phyloP scores from a whole-genome alignment of 2,329 filamentous ascomycete species.

The Alternaria novae-zelandiae region DNA sequence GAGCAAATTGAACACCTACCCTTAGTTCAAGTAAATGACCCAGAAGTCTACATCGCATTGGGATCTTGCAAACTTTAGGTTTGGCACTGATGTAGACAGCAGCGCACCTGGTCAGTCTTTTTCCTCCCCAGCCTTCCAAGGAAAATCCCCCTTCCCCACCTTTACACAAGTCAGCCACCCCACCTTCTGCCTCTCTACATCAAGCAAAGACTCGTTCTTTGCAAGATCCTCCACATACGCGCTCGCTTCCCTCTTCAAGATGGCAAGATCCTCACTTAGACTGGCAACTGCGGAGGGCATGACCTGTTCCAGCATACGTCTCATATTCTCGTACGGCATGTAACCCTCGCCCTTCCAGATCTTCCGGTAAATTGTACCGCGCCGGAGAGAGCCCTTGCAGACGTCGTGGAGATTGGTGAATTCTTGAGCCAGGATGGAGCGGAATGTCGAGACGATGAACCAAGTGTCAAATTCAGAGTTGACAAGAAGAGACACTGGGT shows the following conservation, averaged over 20 bases:
- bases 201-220: constrained; percentile 33
- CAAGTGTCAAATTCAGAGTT: constrained; percentile 26
- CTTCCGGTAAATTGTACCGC: constrained; percentile 35
- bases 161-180: constrained; percentile 46
- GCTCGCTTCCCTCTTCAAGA: constrained; percentile 35
- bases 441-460: constrained; percentile 40
- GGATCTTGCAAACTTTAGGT: not conserved
- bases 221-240: constrained; percentile 21
- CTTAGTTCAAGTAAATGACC: not conserved
- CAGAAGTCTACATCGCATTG: not conserved
- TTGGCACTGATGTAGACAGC: not conserved
- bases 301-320: constrained; percentile 15
- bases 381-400: constrained; percentile 5
- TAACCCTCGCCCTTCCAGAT: constrained; percentile 41
- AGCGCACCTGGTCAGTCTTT: not conserved
- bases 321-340: constrained; percentile 31
- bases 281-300: constrained; percentile 24
- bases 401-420: constrained; percentile 18
- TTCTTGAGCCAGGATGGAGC: constrained; percentile 33
- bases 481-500: constrained; percentile 1
- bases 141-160: constrained; percentile 33
- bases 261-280: constrained; percentile 29
- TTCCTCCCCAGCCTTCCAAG: constrained; percentile 27
- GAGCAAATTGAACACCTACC: not conserved
- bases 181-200: constrained; percentile 36